phyloP scores from a whole-genome alignment of 192 early-diverging fungal genomes.

The Chytriomyces sp. region DNA sequence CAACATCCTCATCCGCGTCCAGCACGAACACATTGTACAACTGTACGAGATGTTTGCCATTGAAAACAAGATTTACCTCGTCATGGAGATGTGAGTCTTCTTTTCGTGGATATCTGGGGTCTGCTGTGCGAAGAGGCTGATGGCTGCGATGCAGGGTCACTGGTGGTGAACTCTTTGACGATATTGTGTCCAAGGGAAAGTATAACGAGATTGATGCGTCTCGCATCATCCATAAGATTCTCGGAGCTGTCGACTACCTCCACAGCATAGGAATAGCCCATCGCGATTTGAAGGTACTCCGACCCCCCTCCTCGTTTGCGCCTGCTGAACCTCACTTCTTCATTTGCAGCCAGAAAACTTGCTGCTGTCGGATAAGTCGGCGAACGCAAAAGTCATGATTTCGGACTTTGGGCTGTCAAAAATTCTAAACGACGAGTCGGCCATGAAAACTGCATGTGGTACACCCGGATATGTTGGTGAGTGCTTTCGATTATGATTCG shows the following conservation, averaged over 20 bases:
- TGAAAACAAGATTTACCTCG: slow-evolving; percentile 56
- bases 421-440: slow-evolving; percentile 51
- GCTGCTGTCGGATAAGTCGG: slow-evolving; percentile 39
- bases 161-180: slow-evolving; percentile 94
- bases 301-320: background rate
- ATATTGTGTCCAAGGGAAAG: slow-evolving; percentile 71
- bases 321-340: slow-evolving; percentile 8
- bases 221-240: slow-evolving; percentile 74
- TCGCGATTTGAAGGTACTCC: slow-evolving; percentile 57
- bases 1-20: slow-evolving; percentile 65
- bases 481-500: background rate
- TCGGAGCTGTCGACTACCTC: slow-evolving; percentile 80
- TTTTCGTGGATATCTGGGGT: slow-evolving; percentile 37
- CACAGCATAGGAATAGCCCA: slow-evolving; percentile 90
- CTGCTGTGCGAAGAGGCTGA: background rate
- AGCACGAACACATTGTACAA: slow-evolving; percentile 68
- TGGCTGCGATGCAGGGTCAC: slow-evolving; percentile 46
- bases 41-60: slow-evolving; percentile 58
- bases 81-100: slow-evolving; percentile 54
- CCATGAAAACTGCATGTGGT: slow-evolving; percentile 55
- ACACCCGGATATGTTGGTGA: slow-evolving; percentile 59
- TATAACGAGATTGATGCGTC: slow-evolving; percentile 82
- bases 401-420: slow-evolving; percentile 65
- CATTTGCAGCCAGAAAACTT: slow-evolving; percentile 57
- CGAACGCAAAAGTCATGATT: slow-evolving; percentile 51